phyloP scores from a whole-genome alignment of 169 alveolate species.

The Plasmodium yoelii region DNA sequence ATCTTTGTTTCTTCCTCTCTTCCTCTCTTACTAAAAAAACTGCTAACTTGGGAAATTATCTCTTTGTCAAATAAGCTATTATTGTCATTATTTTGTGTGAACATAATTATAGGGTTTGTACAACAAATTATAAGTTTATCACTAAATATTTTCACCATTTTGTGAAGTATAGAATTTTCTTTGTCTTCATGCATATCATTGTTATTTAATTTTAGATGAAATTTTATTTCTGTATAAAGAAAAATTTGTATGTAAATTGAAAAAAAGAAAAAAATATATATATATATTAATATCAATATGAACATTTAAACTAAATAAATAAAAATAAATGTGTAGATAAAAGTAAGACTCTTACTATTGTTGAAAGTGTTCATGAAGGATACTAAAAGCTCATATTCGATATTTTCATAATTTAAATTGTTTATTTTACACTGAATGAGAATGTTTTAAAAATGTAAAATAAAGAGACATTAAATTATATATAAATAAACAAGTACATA shows the following conservation, averaged over 20 bases:
- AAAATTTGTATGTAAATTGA: not conserved
- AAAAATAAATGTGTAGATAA: not conserved
- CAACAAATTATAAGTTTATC: slow-evolving; percentile 56
- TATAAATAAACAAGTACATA: not conserved
- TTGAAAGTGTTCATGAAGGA: slow-evolving; percentile 62
- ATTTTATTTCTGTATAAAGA: slow-evolving; percentile 48
- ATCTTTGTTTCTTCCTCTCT: no score
- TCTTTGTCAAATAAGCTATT: slow-evolving; percentile 41
- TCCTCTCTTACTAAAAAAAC: slow-evolving; percentile 52
- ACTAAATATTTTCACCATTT: slow-evolving; percentile 40
- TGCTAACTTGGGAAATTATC: slow-evolving; percentile 17
- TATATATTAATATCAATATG: not conserved
- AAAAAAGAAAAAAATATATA: not conserved
- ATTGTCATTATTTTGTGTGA: slow-evolving; percentile 17
- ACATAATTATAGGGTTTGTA: slow-evolving; percentile 38
- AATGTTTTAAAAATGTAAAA: not conserved
- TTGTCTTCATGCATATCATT: slow-evolving; percentile 32
- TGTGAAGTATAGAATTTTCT: slow-evolving; percentile 30
- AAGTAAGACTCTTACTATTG: slow-evolving; percentile 10
- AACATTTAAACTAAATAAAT: not conserved
- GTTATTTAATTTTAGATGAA: slow-evolving; percentile 29
- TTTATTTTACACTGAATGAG: slow-evolving; percentile 42
- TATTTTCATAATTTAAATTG: slow-evolving; percentile 19
- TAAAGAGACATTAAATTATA: not conserved
- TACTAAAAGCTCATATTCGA: slow-evolving; percentile 50